Evolutionary conservation across 768 basidiomycete species (phyloP), one percentile per base, ranked within the genome.

Genomic region (Termitomyces heimii): DNA sequence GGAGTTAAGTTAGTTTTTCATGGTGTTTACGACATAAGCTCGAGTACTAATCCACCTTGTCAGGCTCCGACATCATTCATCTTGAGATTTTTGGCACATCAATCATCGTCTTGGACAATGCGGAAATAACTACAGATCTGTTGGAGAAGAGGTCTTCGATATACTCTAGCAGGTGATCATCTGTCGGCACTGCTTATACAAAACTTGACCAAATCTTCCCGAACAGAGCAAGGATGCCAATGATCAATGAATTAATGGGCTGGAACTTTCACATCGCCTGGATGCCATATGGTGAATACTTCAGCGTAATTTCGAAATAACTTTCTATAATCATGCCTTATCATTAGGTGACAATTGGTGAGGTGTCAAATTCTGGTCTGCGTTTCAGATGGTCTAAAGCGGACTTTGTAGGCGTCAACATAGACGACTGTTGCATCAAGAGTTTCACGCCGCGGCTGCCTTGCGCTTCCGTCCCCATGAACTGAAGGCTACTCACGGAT

Each of bases 21-120:
- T 13, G 7, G n/a, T 8, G 31, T 20, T 20, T 16, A 6, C 7
- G 28, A 53, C 14, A 10, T 53, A 31, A 16, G 14, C 16, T 35
- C 4, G 16, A 29, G 31, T 4, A 31, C n/a, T 42, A 28, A 53
- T 4, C n/a, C n/a, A 2, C 4, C 4, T 40, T 10, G 5, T 20
- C 9, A 67, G 66, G 56, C 28, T 65, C 66, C 12, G 67, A 67
- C 31, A 64, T 69, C n/a, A 62, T 70, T 12, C 66, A 67, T 51
- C 51, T 68, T 16, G 54, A 62, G 46, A 44, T 66, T 6, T 57
- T 55, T 3, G 68, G 69, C 6, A 61, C 60, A 18, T 65, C 63
- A 0, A 54, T 70, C 22, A 55, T 68, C 35, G 58, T 68, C 20
- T 45, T 69, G 20, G 63, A 68, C 44, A 65, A 62, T 40, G 56